These are phyloP conservation scores for Talaromyces piceae DNA, from an alignment of 2,329 filamentous ascomycete genomes.

Conservation along the genomic window DNA sequence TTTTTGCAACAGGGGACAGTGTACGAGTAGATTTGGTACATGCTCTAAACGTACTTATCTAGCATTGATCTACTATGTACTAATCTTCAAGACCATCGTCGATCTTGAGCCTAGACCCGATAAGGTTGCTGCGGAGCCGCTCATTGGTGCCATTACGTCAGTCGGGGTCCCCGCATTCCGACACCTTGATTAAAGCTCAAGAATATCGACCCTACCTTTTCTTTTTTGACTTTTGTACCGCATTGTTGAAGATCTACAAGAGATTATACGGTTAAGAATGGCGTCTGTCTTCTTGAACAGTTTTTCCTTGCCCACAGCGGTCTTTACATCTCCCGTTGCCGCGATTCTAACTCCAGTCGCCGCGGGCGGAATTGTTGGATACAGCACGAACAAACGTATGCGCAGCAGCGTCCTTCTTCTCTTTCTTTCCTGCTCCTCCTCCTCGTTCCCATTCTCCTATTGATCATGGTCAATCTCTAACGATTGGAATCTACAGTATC, in stretches of 20 bases:
- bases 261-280: not conserved
- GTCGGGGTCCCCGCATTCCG: not conserved
- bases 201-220: not conserved
- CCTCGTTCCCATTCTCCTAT: too few relatives aligned
- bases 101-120: not conserved
- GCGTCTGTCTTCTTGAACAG: slow-evolving; percentile 1
- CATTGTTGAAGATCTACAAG: not conserved
- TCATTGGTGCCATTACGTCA: not conserved
- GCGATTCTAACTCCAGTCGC: slow-evolving; percentile 23
- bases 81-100: too few relatives aligned
- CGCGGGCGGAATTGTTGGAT: slow-evolving; percentile 20
- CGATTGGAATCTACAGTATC: slow-evolving; percentile 17
- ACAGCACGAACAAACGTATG: slow-evolving; percentile 24
- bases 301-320: slow-evolving; percentile 21
- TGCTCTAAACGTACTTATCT: too few relatives aligned
- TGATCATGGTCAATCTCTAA: not conserved
- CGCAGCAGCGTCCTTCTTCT: not conserved
- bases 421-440: too few relatives aligned
- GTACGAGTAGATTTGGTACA: too few relatives aligned
- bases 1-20: too few relatives aligned
- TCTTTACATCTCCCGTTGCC: slow-evolving; percentile 24
- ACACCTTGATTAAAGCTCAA: not conserved
- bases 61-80: too few relatives aligned
- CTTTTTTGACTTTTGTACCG: not conserved
- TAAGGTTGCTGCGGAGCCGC: not conserved